Evolutionary conservation across 768 basidiomycete genomes (phyloP), one percentile per base, ranked within the genome.

Genomic region (Obba rivulosa): DNA sequence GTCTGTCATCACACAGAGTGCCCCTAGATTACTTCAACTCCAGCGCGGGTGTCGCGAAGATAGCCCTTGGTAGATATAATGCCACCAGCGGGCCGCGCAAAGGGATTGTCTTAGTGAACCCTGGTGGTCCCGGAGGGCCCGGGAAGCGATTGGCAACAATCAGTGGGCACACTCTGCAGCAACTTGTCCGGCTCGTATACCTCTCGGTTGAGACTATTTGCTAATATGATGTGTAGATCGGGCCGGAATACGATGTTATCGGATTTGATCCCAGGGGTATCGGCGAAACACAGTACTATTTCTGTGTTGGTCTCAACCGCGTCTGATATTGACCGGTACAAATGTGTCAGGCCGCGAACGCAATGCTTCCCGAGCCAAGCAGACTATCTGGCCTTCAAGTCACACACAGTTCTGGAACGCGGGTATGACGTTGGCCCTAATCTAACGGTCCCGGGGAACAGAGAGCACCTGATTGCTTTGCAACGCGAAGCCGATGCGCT

Each of bases 201-300:
- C 16, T 17, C 18, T 28, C 14, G 1, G 10, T 21, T 16, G 5
- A 23, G 2, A 3, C 23, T 4, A 28, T 8, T 18, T 13, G 8
- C 22, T 3, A 16, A 24, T n/a, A 28, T 8, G 4, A 5, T 16
- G 20, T 11, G 14, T 25, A 58, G 57, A 22, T 65, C 14, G 57
- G 57, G 20, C 56, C 61, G 41, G 56, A 65, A 14, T 62, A 51
- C 23, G 61, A 62, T 35, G 49, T 62, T 24, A 46, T 62, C n/a
- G 61, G 64, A 11, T 65, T 64, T 50, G 65, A 65, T 51, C 64
- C 62, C 2, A 51, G 65, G 48, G 66, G 66, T 1, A 62, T 67
- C 16, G 66, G 66, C 22, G 46, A 56, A 36, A 60, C 66, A 8
- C 53, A 54, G 66, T 67, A 40, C 21, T 13, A 31, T 31, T 13